These are phyloP conservation scores for Chaetomium tenue DNA, from an alignment of 495 filamentous ascomycete genomes.

Conservation along the genomic window DNA sequence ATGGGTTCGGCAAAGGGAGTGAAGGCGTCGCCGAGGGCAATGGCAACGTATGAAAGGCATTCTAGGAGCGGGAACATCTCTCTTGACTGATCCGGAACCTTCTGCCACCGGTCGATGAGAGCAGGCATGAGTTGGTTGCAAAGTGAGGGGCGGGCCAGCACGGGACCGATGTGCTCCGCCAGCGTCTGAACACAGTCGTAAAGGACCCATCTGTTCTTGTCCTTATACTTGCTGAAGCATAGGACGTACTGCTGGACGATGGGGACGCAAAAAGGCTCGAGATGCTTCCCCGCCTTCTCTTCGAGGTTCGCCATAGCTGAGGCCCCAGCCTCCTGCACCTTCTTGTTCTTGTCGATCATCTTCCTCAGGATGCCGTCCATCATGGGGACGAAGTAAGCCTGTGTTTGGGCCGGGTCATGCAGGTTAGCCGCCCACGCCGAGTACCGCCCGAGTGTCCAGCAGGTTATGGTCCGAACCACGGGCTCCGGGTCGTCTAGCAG, in stretches of 20 bases:
- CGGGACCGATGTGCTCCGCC: slow-evolving; percentile 82
- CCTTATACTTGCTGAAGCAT: slow-evolving; percentile 94
- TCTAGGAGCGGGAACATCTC: slow-evolving; percentile 94
- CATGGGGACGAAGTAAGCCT: slow-evolving; percentile 86
- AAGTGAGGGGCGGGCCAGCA: slow-evolving; percentile 72
- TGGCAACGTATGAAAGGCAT: slow-evolving; percentile 91
- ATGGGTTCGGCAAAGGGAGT: slow-evolving; percentile 79
- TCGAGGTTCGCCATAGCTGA: slow-evolving; percentile 96
- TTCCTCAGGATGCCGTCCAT: slow-evolving; percentile 93
- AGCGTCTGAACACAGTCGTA: slow-evolving; percentile 99
- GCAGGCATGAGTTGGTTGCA: slow-evolving; percentile 91
- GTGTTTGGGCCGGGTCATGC: slow-evolving; percentile 59
- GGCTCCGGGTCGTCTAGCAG: slow-evolving; percentile 81
- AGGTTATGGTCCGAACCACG: slow-evolving; percentile 95
- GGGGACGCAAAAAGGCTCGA: slow-evolving; percentile 81
- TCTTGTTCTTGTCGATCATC: slow-evolving; percentile 97
- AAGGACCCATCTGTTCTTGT: slow-evolving; percentile 96
- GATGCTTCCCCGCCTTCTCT: slow-evolving; percentile 78
- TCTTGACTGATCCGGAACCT: slow-evolving; percentile 80
- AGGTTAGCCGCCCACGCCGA: slow-evolving; percentile 89
- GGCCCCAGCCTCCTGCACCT: slow-evolving; percentile 93
- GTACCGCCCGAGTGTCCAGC: slow-evolving; percentile 94
- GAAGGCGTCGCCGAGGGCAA: slow-evolving; percentile 79
- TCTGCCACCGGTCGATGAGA: slow-evolving; percentile 84
- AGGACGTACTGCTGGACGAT: slow-evolving; percentile 90